Base-by-base conservation (phyloP, 768 basidiomycete genomes). In the Chalciporus sphaerocephalus region DNA sequence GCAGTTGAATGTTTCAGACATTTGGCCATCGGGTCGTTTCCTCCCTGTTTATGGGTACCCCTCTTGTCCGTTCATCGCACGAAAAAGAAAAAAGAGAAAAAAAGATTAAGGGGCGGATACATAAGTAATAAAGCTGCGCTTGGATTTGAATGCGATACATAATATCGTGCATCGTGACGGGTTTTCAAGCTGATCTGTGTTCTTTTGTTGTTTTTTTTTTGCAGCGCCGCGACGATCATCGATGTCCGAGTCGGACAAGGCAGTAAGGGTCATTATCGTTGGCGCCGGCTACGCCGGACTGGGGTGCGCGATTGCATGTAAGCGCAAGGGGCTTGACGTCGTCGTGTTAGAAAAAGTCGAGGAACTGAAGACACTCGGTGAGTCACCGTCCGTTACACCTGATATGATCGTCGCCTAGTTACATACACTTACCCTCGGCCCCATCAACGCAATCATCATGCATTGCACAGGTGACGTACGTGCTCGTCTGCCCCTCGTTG, bases 261-360 rank as follows among this genome's bases (percentile, higher is more conserved):
- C 9, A 13, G 30, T 32, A n/a, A 28, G 47, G 11, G 47, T 52
- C 11, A 44, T 58, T 22, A 36, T 57, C 38, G 55, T 64, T 17
- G 63, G 63, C 22, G 58, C 55, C 20, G 63, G 62, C n/a, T 61
- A 58, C 39, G 62, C 54, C 15, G 63, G 60, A 1, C 44, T 65
- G 9, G 56, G 55, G 4, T 57, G 57, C 38, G 63, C 63, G 7
- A 55, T 64, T 32, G 63, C 58, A 43, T 50, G 46, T 8, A 51
- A 49, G 11, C 22, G 52, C 13, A 51, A 62, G 36, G 63, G 62
- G 2, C 58, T 56, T 46, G 44, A 55, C 9, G 58, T 62, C n/a
- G 46, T 50, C 18, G 34, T 65, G 10, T 32, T 64, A 8, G 63
- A 65, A 42, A 60, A 60, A 37, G 53, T 23, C 15, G 17, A 17